Evolutionary conservation across 345 rosid genomes (phyloP), one percentile per base, ranked within the genome.

Genomic region (Citrus mangshanensis): DNA sequence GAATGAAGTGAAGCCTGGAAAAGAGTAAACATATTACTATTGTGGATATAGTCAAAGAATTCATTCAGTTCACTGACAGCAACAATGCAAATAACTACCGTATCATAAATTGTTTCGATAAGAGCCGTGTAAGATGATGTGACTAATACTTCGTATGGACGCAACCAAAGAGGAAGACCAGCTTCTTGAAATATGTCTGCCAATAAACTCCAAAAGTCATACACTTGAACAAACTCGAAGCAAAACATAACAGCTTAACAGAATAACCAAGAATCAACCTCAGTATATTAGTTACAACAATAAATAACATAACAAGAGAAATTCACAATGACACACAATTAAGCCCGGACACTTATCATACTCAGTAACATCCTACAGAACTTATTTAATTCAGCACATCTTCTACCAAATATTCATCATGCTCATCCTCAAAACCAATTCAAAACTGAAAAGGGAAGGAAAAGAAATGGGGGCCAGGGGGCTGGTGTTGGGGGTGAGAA

Each of bases 131-230:
- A 97, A 54, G 99, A 94, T 42, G 99, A 97, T 81, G 99, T 97
- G 71, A 93, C 97, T 77, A 97, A 82, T 65, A 97, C 98, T 87
- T 97, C 98, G 67, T 94, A 94, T 70, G 99, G 98, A 35, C 98
- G 95, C 81, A 97, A 87, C 99, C 99, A 97, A 74, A 97, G 94
- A 46, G 99, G 99, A 70, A 97, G 92, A 77, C 98, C 99, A 78
- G 98, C 99, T 92, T 97, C 99, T 84, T 94, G 99, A 82, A 97
- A 93, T 86, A 97, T 97, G 87, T 97, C 98, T 97, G 89, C 70
- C 63, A 82, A 80, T 32, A 65, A 78, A 72, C 75, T 42, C 67
- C 70, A 81, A 67, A 12, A 38, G 56, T 38, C 68, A 56, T 66
- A 40, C 68, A 25, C 71, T 73, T 72, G 35, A 77, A 60, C 21